These are phyloP conservation scores for Claviceps pazoutovae DNA, from an alignment of 2,329 filamentous ascomycete species.

Conservation along the genomic window DNA sequence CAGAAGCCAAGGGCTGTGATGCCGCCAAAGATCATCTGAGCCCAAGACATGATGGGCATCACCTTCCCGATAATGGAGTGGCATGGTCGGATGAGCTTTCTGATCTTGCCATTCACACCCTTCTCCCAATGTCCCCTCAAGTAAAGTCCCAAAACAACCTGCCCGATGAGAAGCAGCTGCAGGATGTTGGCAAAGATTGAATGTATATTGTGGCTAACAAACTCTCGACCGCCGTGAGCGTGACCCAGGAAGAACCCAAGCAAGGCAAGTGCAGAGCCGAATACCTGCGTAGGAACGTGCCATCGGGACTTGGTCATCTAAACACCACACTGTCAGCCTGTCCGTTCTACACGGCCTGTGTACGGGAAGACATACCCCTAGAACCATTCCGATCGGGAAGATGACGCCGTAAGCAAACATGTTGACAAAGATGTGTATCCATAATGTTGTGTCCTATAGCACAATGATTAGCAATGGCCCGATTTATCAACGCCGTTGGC, in stretches of 20 bases:
- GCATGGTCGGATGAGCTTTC: conserved; percentile 53
- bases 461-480: conserved; percentile 17
- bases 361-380: conserved; percentile 52
- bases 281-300: conserved; percentile 80
- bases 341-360: no score
- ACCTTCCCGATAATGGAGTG: conserved; percentile 77
- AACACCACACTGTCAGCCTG: not conserved
- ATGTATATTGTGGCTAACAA: conserved; percentile 63
- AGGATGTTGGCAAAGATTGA: conserved; percentile 64
- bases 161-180: conserved; percentile 63
- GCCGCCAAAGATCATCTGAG: conserved; percentile 90
- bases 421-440: conserved; percentile 87
- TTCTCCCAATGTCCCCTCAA: conserved; percentile 79
- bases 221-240: conserved; percentile 77
- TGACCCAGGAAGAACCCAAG: conserved; percentile 87
- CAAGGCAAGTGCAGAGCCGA: conserved; percentile 62
- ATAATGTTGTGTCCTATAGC: conserved; percentile 63
- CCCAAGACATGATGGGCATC: conserved; percentile 78
- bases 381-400: conserved; percentile 89
- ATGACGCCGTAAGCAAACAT: conserved; percentile 78
- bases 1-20: conserved; percentile 90
- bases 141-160: conserved; percentile 73
- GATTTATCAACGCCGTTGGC: not conserved
- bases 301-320: conserved; percentile 81
- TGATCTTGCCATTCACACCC: conserved; percentile 66